phyloP scores from a whole-genome alignment of 306 rosid species.

The Acacia crassicarpa region DNA sequence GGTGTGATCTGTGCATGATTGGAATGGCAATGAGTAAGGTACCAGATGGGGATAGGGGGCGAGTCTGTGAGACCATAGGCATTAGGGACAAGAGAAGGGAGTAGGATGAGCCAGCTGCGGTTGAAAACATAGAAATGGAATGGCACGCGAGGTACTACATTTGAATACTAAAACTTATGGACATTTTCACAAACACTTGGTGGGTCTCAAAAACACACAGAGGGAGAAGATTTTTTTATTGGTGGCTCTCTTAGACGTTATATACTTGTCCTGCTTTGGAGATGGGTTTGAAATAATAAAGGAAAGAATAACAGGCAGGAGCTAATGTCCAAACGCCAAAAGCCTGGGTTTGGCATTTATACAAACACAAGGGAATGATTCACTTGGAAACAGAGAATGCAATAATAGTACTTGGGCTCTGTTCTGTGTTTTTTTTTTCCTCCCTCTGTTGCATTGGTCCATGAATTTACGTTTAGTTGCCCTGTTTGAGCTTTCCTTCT shows the following conservation, averaged over 20 bases:
- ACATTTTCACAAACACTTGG: slow-evolving; percentile 33
- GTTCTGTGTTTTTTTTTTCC: not conserved
- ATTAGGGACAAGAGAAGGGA: slow-evolving; percentile 12
- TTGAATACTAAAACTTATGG: slow-evolving; percentile 10
- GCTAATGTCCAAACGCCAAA: slow-evolving; percentile 41
- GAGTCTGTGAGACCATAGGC: not conserved
- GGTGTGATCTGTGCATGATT: slow-evolving; percentile 41
- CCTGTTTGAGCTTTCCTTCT: slow-evolving; percentile 15
- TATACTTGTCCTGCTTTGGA: not conserved
- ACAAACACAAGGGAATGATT: slow-evolving; percentile 43
- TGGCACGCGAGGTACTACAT: slow-evolving; percentile 44
- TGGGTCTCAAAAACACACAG: not conserved
- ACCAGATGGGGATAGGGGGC: slow-evolving; percentile 20
- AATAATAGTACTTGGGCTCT: slow-evolving; percentile 1
- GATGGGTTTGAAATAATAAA: slow-evolving; percentile 31
- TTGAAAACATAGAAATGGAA: slow-evolving; percentile 43
- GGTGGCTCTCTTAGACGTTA: no score
- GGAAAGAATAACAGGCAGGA: slow-evolving; percentile 26
- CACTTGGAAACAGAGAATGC: slow-evolving; percentile 14
- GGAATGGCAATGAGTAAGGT: slow-evolving; percentile 39
- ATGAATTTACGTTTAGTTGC: not conserved
- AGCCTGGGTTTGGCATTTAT: slow-evolving; percentile 43
- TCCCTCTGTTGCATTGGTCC: not conserved
- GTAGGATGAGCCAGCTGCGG: slow-evolving; percentile 17
- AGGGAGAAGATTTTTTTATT: slow-evolving; percentile 15